Base-by-base conservation (phyloP, 228 moss, liverwort and hornwort genomes). In the Sphagnum fallax region DNA sequence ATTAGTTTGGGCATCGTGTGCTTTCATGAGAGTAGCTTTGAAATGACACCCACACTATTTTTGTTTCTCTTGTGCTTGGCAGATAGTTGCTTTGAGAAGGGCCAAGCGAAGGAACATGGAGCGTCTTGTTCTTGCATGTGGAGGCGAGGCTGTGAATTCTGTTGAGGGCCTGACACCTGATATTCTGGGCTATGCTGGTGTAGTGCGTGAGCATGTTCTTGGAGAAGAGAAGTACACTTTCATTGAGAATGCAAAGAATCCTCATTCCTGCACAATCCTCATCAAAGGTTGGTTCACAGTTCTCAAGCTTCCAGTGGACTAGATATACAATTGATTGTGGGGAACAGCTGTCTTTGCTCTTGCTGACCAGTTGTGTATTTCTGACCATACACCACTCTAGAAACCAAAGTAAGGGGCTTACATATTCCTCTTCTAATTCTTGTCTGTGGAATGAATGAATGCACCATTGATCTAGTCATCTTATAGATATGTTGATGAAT, bases 141-240 rank as follows among this genome's bases (percentile, higher is more conserved):
- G 93, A 68, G 97, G 97, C 8, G 93, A 97, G 72, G 93, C 97
- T 65, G 83, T 97, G 4, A 93, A 91, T 64, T 90, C 93, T 47
- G 90, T 97, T 5, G 91, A 93, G 53, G 91, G 88, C 71, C 80
- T 93, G 62, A 61, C 72, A 49, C 79, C 87, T 5, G 64, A 75
- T 9, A 71, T 88, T 61, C 90, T 93, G 9, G 97, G 97, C 48
- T 90, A 90, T 82, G 93, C 97, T 9, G 93, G 93, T 49, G 66
- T 87, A 52, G 97, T 97, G 1, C 91, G 89, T 71, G 97, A 97
- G 75, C 97, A 97, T 63, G 91, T 97, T 6, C 91, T 91, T 52
- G 97, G 97, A 58, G 93, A 97, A 85, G 97, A 97, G 71, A 97
- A 97, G 58, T 93, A 93, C 72, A 97, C 97, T 32, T 97, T 97